Evolutionary conservation across 2,329 filamentous ascomycete species (phyloP), one percentile per base, ranked within the genome.

Genomic region (Coniella lustricola): DNA sequence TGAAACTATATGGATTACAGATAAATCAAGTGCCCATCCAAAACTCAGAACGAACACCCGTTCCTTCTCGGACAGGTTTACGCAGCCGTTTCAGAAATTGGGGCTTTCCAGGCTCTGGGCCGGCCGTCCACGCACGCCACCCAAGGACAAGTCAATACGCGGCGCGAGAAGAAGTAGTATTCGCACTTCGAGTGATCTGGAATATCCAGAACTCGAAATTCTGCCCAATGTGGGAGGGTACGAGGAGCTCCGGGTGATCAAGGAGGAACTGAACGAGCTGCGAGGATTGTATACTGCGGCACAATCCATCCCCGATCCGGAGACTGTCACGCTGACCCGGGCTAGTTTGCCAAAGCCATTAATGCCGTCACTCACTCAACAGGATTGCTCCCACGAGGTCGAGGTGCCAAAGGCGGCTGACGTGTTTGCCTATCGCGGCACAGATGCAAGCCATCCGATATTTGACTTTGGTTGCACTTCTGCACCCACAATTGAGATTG

Each of bases 41-140:
- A 21, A 42, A 16, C 20, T 34, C 25, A n/a, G 40, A 50, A n/a
- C 40, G 35, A 31, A 53, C 12, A 40, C 54, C 4, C 57, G 55
- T 3, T 63, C 60, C 5, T 56, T 67, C 14, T 58, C 65, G 2
- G 55, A 55, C 12, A 63, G 56, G 39, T 46, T 69, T 10, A 55
- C 65, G 16, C 58, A 60, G 38, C 60, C 56, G 8, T 52, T 64
- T 46, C 25, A 29, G 10, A 62, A 59, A 45, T 55, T 54, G 10
- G 50, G 58, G 3, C 45, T 64, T n/a, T 52, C 46, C 44, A 62
- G 57, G 46, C 50, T 64, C n/a, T 42, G 61, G 13, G 52, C 56
- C 17, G 46, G 54, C 14, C 53, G 52, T 2, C 22, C 41, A 8
- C 35, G 42, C n/a, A 44, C 49, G 16, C 37, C 42, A 35, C 36